Conservation (phyloP, 768 basidiomycete genomes). For the Sporobolomyces phaffii region DNA sequence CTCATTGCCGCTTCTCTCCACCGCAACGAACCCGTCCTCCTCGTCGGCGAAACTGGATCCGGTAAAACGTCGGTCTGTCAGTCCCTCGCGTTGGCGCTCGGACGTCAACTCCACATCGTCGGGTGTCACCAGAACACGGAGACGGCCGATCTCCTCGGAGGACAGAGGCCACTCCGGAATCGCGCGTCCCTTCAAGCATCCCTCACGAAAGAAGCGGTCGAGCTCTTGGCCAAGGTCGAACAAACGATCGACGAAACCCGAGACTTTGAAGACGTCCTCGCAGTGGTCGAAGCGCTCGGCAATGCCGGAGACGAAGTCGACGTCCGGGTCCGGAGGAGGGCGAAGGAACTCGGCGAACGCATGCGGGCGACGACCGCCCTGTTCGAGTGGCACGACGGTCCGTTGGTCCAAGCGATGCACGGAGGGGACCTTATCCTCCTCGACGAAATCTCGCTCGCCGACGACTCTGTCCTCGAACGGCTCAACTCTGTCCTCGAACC, state of each 20-base stretch:
- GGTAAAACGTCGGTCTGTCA: conserved; percentile 98
- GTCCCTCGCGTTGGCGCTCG: conserved; percentile 64
- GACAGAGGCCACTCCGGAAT: conserved; percentile 80
- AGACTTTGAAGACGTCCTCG: conserved; percentile 38
- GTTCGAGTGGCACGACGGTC: conserved; percentile 96
- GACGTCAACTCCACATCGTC: conserved; percentile 61
- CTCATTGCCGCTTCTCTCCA: conserved; percentile 76
- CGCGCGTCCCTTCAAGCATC: conserved; percentile 57
- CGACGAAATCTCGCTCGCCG: conserved; percentile 94
- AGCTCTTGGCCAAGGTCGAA: not conserved
- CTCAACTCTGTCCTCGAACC: conserved; percentile 97
- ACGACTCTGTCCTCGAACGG: conserved; percentile 94
- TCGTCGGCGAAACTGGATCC: conserved; percentile 94
- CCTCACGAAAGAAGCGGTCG: conserved; percentile 40
- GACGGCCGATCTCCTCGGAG: conserved; percentile 91
- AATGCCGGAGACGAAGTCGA: not conserved
- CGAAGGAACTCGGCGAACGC: conserved; percentile 45
- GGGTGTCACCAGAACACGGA: conserved; percentile 99
- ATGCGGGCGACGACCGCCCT: conserved; percentile 59
- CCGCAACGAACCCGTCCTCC: conserved; percentile 86
- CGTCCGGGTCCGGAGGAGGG: conserved; percentile 3
- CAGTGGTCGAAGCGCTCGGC: conserved; percentile 18
- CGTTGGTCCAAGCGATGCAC: conserved; percentile 87
- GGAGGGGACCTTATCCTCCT: conserved; percentile 77
- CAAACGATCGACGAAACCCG: not conserved